These are phyloP conservation scores for Luffa aegyptiaca DNA, from an alignment of 306 rosid species.

Conservation along the genomic window DNA sequence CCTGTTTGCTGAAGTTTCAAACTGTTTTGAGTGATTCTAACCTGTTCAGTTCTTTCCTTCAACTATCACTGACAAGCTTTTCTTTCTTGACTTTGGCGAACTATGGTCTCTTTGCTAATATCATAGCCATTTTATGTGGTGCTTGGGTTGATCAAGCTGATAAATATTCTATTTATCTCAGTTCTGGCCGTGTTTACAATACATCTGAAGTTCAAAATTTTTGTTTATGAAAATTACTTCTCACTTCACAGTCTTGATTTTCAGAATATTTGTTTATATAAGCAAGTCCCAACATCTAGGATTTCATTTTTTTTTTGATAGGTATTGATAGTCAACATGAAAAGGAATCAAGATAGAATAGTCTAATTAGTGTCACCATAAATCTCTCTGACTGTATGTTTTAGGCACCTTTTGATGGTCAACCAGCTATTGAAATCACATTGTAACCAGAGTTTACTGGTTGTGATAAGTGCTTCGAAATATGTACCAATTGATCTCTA, in stretches of 20 bases:
- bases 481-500: not conserved
- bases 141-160: not conserved
- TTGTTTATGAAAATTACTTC: not conserved
- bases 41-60: not conserved
- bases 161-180: not conserved
- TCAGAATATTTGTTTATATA: not conserved
- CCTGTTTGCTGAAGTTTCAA: not conserved
- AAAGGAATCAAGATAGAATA: not conserved
- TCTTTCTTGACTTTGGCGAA: not conserved
- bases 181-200: not conserved
- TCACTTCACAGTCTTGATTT: not conserved
- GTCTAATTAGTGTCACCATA: not conserved
- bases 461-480: not conserved
- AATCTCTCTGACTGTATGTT: not conserved
- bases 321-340: not conserved
- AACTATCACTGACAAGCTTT: not conserved
- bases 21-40: not conserved
- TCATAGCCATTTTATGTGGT: not conserved
- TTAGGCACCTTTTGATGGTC: not conserved
- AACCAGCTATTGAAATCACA: not conserved
- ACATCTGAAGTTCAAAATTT: not conserved
- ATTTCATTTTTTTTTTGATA: not conserved
- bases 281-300: not conserved
- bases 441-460: not conserved
- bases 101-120: not conserved